phyloP scores from a whole-genome alignment of 2,329 filamentous ascomycete genomes.

The Clarireedia homoeocarpa region DNA sequence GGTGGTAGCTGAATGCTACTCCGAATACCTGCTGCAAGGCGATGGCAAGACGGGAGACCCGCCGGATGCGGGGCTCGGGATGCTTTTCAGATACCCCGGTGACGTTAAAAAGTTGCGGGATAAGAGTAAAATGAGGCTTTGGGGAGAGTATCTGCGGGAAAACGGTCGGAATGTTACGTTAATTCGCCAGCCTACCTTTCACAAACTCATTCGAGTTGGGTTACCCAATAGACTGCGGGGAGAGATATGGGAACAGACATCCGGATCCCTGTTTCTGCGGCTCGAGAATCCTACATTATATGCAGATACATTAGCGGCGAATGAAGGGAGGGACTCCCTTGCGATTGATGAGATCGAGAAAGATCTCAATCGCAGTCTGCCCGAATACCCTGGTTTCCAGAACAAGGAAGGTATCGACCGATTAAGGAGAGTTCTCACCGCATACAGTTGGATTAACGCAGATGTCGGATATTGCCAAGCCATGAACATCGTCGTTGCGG shows the following conservation, averaged over 20 bases:
- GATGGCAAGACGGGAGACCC: slow-evolving; percentile 55
- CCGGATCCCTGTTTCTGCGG: slow-evolving; percentile 81
- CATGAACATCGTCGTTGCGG: slow-evolving; percentile 99
- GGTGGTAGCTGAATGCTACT: slow-evolving; percentile 81
- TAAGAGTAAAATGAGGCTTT: slow-evolving; percentile 92
- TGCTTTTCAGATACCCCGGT: slow-evolving; percentile 89
- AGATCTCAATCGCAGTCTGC: slow-evolving; percentile 89
- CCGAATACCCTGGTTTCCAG: slow-evolving; percentile 96
- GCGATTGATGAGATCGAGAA: slow-evolving; percentile 99
- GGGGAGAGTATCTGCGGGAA: slow-evolving; percentile 93
- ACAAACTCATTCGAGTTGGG: slow-evolving; percentile 93
- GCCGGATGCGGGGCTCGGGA: slow-evolving; percentile 89
- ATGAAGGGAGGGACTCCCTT: slow-evolving; percentile 77
- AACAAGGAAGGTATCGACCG: slow-evolving; percentile 90
- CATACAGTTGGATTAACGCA: slow-evolving; percentile 94
- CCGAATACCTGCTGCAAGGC: slow-evolving; percentile 67
- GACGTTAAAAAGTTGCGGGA: slow-evolving; percentile 91
- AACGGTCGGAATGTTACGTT: slow-evolving; percentile 90
- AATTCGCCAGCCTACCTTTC: slow-evolving; percentile 92
- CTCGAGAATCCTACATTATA: slow-evolving; percentile 81
- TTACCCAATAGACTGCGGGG: slow-evolving; percentile 87
- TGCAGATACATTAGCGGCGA: slow-evolving; percentile 74
- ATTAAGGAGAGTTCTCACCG: slow-evolving; percentile 82
- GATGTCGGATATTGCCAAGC: slow-evolving; percentile 98
- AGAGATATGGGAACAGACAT: slow-evolving; percentile 93